phyloP scores from a whole-genome alignment of 1,139 yeast genomes.

The Yamadazyma dushanensis region DNA sequence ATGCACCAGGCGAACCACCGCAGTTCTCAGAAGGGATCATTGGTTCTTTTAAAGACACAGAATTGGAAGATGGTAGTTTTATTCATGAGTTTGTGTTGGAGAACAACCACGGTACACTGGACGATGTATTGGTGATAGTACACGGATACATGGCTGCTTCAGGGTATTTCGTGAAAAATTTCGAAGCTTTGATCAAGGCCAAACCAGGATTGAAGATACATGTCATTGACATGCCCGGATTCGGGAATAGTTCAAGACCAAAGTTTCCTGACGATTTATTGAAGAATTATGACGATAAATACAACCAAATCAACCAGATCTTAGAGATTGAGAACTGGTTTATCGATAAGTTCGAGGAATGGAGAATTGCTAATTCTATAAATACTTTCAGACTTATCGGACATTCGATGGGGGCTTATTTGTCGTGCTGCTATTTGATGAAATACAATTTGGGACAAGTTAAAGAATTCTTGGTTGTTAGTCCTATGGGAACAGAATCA shows the following conservation, averaged over 20 bases:
- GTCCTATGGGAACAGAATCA: conserved; percentile 52
- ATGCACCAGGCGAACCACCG: conserved; percentile 17
- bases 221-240: conserved; percentile 44
- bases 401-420: conserved; percentile 50
- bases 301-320: conserved; percentile 32
- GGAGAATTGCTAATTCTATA: conserved; percentile 32
- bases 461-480: conserved; percentile 32
- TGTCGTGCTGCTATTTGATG: conserved; percentile 41
- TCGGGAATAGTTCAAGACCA: conserved; percentile 47
- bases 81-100: conserved; percentile 42
- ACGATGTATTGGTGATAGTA: conserved; percentile 30
- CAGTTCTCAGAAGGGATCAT: conserved; percentile 10
- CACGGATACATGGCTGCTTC: conserved; percentile 53
- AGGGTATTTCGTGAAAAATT: conserved; percentile 44
- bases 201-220: conserved; percentile 36
- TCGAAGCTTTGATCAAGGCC: conserved; percentile 33
- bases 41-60: conserved; percentile 33
- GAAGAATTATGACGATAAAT: conserved; percentile 20
- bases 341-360: conserved; percentile 39
- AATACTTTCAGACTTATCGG: conserved; percentile 32
- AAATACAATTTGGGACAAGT: conserved; percentile 35
- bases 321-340: conserved; percentile 44
- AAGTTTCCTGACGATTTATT: conserved; percentile 35
- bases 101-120: conserved; percentile 21
- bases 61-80: conserved; percentile 27